Evolutionary conservation across 306 rosid species (phyloP).

Genomic region (Vigna radiata): DNA sequence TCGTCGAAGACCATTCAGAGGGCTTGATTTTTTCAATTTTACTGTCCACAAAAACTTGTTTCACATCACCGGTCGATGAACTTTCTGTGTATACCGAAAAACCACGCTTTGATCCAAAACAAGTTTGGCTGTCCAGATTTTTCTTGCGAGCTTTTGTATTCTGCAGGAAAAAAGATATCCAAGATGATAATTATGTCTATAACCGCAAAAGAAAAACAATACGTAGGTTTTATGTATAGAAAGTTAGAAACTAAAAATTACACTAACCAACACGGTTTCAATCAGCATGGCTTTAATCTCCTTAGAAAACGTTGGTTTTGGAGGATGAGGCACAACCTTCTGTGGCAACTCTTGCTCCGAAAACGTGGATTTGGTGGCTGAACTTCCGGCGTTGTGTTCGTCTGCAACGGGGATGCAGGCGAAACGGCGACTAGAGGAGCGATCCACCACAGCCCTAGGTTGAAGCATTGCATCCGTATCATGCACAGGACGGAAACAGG

Average conservation of each 20-base stretch:
- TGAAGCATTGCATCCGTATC: neutral
- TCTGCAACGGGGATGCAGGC: conserved; percentile 26
- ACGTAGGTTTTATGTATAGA: neutral
- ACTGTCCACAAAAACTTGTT: neutral
- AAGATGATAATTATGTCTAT: neutral
- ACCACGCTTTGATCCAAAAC: conserved; percentile 51
- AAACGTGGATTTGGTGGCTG: conserved; percentile 18
- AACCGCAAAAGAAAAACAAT: neutral
- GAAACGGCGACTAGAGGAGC: conserved; percentile 43
- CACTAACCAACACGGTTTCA: conserved; percentile 61
- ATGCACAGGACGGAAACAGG: conserved; percentile 68
- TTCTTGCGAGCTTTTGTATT: conserved; percentile 45
- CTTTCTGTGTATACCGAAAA: conserved; percentile 29
- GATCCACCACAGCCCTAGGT: neutral
- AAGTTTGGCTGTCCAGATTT: conserved; percentile 41
- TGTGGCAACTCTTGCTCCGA: conserved; percentile 23
- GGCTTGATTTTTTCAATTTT: conserved; percentile 1
- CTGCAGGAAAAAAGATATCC: conserved; percentile 44
- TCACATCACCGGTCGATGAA: conserved; percentile 33
- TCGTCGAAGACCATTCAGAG: neutral
- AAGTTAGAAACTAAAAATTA: neutral
- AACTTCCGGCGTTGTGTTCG: conserved; percentile 15
- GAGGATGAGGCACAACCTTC: conserved; percentile 30
- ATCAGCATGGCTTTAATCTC: conserved; percentile 58
- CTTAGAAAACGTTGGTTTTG: conserved; percentile 52